Evolutionary conservation across 2,329 filamentous ascomycete species (phyloP), one percentile per base, ranked within the genome.

Genomic region (Paraphaeosphaeria minitans): DNA sequence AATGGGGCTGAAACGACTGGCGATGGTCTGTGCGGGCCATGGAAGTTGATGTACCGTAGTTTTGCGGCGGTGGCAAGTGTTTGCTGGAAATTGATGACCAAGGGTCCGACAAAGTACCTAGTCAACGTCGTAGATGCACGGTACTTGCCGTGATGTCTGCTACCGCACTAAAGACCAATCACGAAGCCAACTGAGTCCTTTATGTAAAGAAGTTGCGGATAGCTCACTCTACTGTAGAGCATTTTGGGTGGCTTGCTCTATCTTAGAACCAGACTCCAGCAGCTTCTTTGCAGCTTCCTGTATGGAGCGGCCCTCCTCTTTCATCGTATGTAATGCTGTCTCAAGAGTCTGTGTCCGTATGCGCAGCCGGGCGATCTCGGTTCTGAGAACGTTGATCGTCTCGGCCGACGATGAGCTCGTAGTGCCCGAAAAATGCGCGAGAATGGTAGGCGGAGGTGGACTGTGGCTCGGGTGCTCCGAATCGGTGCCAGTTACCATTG

Each of bases 281-380:
- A 74, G 53, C 9, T 68, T 61, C 47, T 59, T 58, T 24, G 70
- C 70, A 22, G 70, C 67, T 45, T 59, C 56, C 50, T 72, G 71
- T 27, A 75, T 70, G 19, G 67, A 65, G 10, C 66, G 59, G 24
- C 70, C 72, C 50, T 75, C 71, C 13, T 64, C 53, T 19, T 57
- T 68, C 67, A 74, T 72, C 0, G 65, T 61, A 13, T 68, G 61
- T 14, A 75, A 57, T 2, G 71, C 68, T 1, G 58, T 52, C 49
- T 75, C 71, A 4, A 75, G 56, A 4, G 53, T 58, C 22, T 70
- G 69, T 2, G 69, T 75, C 16, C 71, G 65, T 6, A 67, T 62
- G n/a, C 72, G 64, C 10, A 75, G 61, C 24, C 71, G 63, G 29
- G 61, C 59, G 24, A 75, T 66, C 48, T 75, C 73, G n/a, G 64